Percentiles rank a stretch among this genome's conserved stretches.
These are phyloP conservation scores for Metschnikowia lunata DNA, from an alignment of 805 yeast genomes.

Conservation along the genomic window DNA sequence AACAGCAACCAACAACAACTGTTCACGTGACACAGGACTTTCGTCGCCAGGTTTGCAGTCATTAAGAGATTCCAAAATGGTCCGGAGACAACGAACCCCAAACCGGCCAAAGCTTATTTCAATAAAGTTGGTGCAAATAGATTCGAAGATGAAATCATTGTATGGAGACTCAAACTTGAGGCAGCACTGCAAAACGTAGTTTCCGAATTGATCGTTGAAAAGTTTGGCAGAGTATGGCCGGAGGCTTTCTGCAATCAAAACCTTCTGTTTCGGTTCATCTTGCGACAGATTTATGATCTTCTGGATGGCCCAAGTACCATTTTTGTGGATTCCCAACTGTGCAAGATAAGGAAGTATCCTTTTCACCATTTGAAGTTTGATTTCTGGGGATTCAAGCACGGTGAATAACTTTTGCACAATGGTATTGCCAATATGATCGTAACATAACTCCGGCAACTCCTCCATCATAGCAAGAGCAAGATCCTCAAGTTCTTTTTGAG, in stretches of 20 bases:
- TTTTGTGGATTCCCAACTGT: constrained; percentile 91
- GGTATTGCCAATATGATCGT: constrained; percentile 94
- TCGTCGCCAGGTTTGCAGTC: constrained; percentile 27
- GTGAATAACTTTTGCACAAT: constrained; percentile 89
- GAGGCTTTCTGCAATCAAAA: constrained; percentile 62
- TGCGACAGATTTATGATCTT: constrained; percentile 73
- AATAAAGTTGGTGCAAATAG: constrained; percentile 71
- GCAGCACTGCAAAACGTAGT: constrained; percentile 93
- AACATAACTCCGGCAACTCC: constrained; percentile 85
- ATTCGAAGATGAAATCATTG: constrained; percentile 84
- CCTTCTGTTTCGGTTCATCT: constrained; percentile 45
- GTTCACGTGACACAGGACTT: constrained; percentile 45
- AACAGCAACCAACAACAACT: constrained; percentile 66
- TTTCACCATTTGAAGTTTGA: constrained; percentile 78
- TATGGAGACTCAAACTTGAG: constrained; percentile 84
- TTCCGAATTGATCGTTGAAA: constrained; percentile 94
- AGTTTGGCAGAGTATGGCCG: constrained; percentile 79
- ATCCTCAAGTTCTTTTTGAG: constrained; percentile 69
- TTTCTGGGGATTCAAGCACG: constrained; percentile 54
- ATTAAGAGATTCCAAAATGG: constrained; percentile 79
- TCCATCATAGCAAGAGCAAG: constrained; percentile 77
- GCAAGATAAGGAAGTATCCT: constrained; percentile 75
- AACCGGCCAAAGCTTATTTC: constrained; percentile 83
- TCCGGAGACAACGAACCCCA: constrained; percentile 93
- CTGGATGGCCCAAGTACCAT: constrained; percentile 99